Base-by-base conservation (phyloP, 352 stramenopile species). In the Phytophthora multivora region DNA sequence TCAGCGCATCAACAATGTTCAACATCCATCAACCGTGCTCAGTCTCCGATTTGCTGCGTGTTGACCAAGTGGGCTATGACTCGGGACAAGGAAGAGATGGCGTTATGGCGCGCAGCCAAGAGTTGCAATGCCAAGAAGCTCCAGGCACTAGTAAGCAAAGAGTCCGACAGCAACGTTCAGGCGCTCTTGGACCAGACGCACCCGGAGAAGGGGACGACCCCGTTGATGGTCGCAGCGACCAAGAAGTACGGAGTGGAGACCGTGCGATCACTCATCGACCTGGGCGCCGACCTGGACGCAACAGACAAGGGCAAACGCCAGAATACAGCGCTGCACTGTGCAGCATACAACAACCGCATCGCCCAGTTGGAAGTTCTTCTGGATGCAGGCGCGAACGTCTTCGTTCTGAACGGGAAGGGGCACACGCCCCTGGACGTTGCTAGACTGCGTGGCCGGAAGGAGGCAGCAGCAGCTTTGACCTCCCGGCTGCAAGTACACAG, bases 291-390 rank as follows among this genome's bases (percentile, higher is more conserved):
- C 36, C 40, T 80, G 30, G 28, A 79, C 25, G 46, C 73, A 8
- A 60, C 59, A 3, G 79, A 88, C 62, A 65, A 41, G 4, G 63
- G 60, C 36, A 70, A 73, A 18, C 69, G 79, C 56, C 55, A 62
- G 43, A 79, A 79, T 64, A 93, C 85, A 41, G 82, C 82, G 47
- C 67, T 93, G 42, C 85, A 93, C 36, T 80, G 84, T 51, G 85
- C 85, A 7, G 80, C 82, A 12, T 76, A 81, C 48, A 64, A 59
- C 42, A 87, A 91, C 59, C 70, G 74, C 23, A 55, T 83, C 40
- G 47, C 60, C 3, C 71, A 79, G 19, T 31, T 90, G 51, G 82
- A 91, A 58, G 62, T 80, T 33, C 36, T 93, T 66, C 65, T 91
- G 26, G 59, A 73, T 19, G 72, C 73, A 7, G 79, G 74, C 16